phyloP scores from a whole-genome alignment of 192 early-diverging fungal species.

The Backusella tarrabulga region DNA sequence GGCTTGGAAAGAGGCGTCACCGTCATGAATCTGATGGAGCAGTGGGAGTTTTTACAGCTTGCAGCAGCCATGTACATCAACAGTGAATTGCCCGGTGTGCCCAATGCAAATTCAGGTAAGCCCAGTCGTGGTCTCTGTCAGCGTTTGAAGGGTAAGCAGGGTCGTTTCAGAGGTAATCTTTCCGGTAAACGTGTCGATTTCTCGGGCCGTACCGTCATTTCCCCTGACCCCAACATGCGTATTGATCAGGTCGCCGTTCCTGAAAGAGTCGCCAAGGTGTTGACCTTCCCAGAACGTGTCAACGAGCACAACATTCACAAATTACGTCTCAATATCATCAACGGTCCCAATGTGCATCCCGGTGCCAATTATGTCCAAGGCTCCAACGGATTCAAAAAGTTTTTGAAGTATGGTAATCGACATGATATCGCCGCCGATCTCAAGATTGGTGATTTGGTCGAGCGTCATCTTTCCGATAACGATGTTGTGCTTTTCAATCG shows the following conservation, averaged over 20 bases:
- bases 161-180: slow-evolving; percentile 97
- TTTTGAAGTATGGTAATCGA: slow-evolving; percentile 74
- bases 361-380: slow-evolving; percentile 85
- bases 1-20: slow-evolving; percentile 61
- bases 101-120: slow-evolving; percentile 57
- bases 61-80: slow-evolving; percentile 97
- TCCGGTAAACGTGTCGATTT: slow-evolving; percentile 99
- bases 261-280: slow-evolving; percentile 80
- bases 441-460: slow-evolving; percentile 88
- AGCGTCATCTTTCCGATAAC: slow-evolving; percentile 90
- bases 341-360: slow-evolving; percentile 88
- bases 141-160: slow-evolving; percentile 97
- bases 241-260: slow-evolving; percentile 98
- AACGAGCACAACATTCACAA: slow-evolving; percentile 83
- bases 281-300: slow-evolving; percentile 98
- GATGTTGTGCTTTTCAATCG: slow-evolving; percentile 99
- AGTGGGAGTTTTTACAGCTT: slow-evolving; percentile 95
- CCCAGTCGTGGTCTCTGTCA: slow-evolving; percentile 89
- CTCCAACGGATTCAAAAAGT: slow-evolving; percentile 52
- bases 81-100: slow-evolving; percentile 90
- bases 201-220: slow-evolving; percentile 98
- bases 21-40: slow-evolving; percentile 77
- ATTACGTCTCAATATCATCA: slow-evolving; percentile 71
- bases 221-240: slow-evolving; percentile 96
- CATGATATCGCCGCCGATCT: slow-evolving; percentile 69